Percentiles rank a stretch among this genome's conserved stretches.
These are phyloP conservation scores for Dipodascopsis tothii DNA, from an alignment of 805 yeast genomes.

Conservation along the genomic window DNA sequence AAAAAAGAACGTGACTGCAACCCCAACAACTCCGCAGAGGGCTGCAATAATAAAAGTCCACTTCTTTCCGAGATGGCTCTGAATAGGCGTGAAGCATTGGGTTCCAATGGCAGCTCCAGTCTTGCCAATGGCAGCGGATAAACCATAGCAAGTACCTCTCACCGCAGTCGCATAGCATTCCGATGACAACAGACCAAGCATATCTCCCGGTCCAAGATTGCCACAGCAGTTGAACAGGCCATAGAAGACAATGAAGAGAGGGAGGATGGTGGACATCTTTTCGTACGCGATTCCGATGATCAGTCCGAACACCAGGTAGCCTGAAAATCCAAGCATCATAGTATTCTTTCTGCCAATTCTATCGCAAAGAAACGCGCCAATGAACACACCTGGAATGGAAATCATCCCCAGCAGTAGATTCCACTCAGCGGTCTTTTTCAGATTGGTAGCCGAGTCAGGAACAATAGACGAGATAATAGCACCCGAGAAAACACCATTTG, in stretches of 20 bases:
- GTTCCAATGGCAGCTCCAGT: slow-evolving; percentile 84
- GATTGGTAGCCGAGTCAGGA: slow-evolving; percentile 31
- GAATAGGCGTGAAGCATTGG: slow-evolving; percentile 61
- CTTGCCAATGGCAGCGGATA: slow-evolving; percentile 74
- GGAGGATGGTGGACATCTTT: slow-evolving; percentile 48
- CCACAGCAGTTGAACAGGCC: slow-evolving; percentile 66
- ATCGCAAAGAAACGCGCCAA: slow-evolving; percentile 63
- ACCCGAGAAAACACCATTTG: slow-evolving; percentile 63
- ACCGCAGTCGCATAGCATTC: slow-evolving; percentile 71
- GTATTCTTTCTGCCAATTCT: slow-evolving; percentile 64
- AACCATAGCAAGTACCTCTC: slow-evolving; percentile 67
- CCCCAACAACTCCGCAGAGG: slow-evolving; percentile 58
- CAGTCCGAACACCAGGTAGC: slow-evolving; percentile 53
- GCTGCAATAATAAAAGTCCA: slow-evolving; percentile 83
- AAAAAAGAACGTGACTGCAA: slow-evolving; percentile 49
- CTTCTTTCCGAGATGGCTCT: slow-evolving; percentile 51
- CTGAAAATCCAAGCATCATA: slow-evolving; percentile 61
- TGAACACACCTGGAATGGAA: slow-evolving; percentile 63
- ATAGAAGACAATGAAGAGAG: slow-evolving; percentile 62
- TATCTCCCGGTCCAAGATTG: slow-evolving; percentile 73
- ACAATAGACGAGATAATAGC: slow-evolving; percentile 54
- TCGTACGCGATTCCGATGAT: slow-evolving; percentile 43
- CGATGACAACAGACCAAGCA: slow-evolving; percentile 58
- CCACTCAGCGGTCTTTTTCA: slow-evolving; percentile 65
- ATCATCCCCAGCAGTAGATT: slow-evolving; percentile 55